These are phyloP conservation scores for Scopulariopsis brevicaulis DNA, from an alignment of 2,329 filamentous ascomycete species.

Conservation along the genomic window DNA sequence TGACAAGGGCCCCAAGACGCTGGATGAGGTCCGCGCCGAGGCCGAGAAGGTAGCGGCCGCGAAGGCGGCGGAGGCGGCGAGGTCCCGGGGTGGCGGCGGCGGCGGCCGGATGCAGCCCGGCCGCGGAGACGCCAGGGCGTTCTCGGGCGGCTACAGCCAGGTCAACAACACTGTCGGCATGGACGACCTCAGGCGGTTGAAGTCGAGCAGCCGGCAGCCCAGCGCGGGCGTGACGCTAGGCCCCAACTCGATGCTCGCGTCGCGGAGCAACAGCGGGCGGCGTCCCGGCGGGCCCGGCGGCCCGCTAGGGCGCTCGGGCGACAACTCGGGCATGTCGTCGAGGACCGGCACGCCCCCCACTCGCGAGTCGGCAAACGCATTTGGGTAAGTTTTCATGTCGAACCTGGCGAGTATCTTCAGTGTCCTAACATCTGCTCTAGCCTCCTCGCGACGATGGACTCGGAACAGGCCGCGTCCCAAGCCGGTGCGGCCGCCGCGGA, in stretches of 20 bases:
- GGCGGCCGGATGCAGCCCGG: constrained; percentile 63
- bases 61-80: constrained; percentile 65
- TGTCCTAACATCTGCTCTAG: constrained; percentile 19
- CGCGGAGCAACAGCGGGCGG: constrained; percentile 84
- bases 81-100: constrained; percentile 51
- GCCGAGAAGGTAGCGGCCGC: constrained; percentile 66
- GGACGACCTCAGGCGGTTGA: constrained; percentile 83
- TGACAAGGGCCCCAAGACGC: constrained; percentile 94
- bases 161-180: constrained; percentile 80
- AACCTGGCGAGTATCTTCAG: neutral
- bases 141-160: constrained; percentile 52
- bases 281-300: constrained; percentile 61
- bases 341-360: constrained; percentile 79
- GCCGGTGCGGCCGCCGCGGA: constrained; percentile 27
- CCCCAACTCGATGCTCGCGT: constrained; percentile 76
- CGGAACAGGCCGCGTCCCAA: constrained; percentile 54
- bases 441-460: constrained; percentile 49
- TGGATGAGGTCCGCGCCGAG: constrained; percentile 80
- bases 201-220: constrained; percentile 46
- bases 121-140: constrained; percentile 78
- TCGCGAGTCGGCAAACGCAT: constrained; percentile 62
- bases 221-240: constrained; percentile 60
- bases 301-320: constrained; percentile 59
- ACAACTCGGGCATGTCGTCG: constrained; percentile 80
- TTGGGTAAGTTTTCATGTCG: constrained; percentile 56